Evolutionary conservation across 108 stramenopile genomes (phyloP).

Genomic region (Phaeodactylum tricornutum): DNA sequence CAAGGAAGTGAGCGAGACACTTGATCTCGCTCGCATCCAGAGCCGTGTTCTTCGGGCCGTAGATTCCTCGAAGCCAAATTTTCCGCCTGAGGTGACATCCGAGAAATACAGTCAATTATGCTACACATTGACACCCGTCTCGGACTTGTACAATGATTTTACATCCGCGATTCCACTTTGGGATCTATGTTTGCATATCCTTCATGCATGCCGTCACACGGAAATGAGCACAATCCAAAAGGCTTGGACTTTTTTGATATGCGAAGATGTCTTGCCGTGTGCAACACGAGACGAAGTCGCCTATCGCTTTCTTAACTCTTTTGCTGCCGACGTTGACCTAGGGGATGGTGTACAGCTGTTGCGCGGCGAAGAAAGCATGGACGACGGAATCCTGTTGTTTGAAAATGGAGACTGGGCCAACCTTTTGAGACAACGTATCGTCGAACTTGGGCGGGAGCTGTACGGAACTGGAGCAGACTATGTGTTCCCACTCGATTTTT

Average conservation of each 20-base stretch:
- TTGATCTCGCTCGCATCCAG: constrained; percentile 70
- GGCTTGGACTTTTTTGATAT: constrained; percentile 68
- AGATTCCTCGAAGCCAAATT: constrained; percentile 25
- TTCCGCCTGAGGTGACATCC: constrained; percentile 14
- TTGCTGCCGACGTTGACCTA: constrained; percentile 18
- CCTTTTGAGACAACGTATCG: constrained; percentile 32
- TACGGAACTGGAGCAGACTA: constrained; percentile 53
- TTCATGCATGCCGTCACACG: constrained; percentile 46
- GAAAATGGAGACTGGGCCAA: constrained; percentile 70
- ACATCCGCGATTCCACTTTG: constrained; percentile 49
- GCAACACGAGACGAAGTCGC: constrained; percentile 32
- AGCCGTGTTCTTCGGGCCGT: constrained; percentile 47
- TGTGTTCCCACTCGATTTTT: constrained; percentile 56
- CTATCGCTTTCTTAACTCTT: constrained; percentile 24
- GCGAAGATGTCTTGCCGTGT: constrained; percentile 66
- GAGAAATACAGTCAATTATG: constrained; percentile 34
- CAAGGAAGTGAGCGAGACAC: constrained; percentile 32
- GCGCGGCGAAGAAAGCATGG: neutral
- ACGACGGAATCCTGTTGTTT: constrained; percentile 35
- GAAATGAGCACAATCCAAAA: constrained; percentile 33
- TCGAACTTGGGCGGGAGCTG: constrained; percentile 50
- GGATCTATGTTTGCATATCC: constrained; percentile 62
- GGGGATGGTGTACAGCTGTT: neutral
- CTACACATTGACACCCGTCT: constrained; percentile 37
- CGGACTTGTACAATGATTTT: constrained; percentile 72